Conservation (phyloP, 164 flowering plant species). For the Magnolia changhungtana region DNA sequence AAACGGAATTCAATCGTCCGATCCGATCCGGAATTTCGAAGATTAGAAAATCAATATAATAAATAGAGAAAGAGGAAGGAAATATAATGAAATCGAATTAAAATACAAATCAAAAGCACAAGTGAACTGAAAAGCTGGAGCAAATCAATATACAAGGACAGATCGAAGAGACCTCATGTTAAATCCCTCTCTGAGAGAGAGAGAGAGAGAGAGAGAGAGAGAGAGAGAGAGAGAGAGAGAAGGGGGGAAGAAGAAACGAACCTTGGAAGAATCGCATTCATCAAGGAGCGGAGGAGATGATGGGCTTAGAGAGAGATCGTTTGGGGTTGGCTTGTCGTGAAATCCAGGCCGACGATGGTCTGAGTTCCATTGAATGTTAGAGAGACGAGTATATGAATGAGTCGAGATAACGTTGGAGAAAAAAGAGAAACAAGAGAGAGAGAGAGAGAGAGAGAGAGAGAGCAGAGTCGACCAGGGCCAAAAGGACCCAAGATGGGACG, state of each 20-base stretch:
- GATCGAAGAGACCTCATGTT: too few relatives aligned
- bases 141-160: not conserved
- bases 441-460: not conserved
- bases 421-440: not conserved
- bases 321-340: not conserved
- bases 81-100: not conserved
- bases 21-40: constrained; percentile 1
- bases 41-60: not conserved
- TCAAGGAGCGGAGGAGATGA: not conserved
- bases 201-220: too few relatives aligned
- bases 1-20: not conserved
- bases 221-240: too few relatives aligned
- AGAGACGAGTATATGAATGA: not conserved
- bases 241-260: not conserved
- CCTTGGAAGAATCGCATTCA: not conserved
- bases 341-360: not conserved
- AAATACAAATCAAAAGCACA: not conserved
- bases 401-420: not conserved
- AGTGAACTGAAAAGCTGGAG: not conserved
- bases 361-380: not conserved
- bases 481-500: constrained; percentile 24
- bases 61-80: not conserved
- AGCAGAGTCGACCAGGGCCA: constrained; percentile 5
- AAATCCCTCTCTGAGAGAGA: too few relatives aligned
- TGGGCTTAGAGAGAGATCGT: too few relatives aligned